Evolutionary conservation across 371 early-diverging fungal species (phyloP), one percentile per base, ranked within the genome.

Genomic region (Rhizopus microsporus): DNA sequence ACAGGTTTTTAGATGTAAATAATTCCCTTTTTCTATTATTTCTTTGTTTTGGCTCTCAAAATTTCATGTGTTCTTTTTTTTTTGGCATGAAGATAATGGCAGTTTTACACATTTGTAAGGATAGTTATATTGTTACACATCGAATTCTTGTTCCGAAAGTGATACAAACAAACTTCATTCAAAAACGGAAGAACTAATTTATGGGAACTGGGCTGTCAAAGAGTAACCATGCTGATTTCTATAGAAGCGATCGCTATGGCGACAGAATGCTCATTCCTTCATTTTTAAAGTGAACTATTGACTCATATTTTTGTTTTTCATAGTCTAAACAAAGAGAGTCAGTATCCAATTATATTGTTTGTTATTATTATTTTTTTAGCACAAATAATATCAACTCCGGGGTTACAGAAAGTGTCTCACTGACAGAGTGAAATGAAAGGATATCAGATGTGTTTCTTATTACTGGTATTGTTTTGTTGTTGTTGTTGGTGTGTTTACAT

Each of bases 331-430:
- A 13, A 42, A 13, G 15, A 42, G 15, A 42, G 42, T 7, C 8
- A 23, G 7, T 23, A 29, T 23, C 46, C 46, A 46, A 46, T 23
- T 29, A 46, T 29, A 17, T n/a, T 23, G 17, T 17, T 29, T 37
- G 13, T 37, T 37, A 37, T 29, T 29, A 29, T 46, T 17, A 46
- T 46, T 37, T 37, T 10, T 37, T 46, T 46, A 46, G 29, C 17
- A 7, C 29, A 46, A 46, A 23, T 29, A 17, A 46, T 46, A 29
- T 29, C 7, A 46, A 46, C 46, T 46, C 46, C 46, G 46, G 29
- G 46, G 7, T 46, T 29, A 17, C 9, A 42, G 15, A n/a, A 42
- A 15, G 9, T n/a, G 15, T 6, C n/a, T 42, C n/a, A 42, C 15
- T 15, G n/a, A n/a, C 6, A 9, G n/a, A 42, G 10, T n/a, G 10